Conservation (phyloP, 2,329 filamentous ascomycete species). For the Zymoseptoria ardabiliae region DNA sequence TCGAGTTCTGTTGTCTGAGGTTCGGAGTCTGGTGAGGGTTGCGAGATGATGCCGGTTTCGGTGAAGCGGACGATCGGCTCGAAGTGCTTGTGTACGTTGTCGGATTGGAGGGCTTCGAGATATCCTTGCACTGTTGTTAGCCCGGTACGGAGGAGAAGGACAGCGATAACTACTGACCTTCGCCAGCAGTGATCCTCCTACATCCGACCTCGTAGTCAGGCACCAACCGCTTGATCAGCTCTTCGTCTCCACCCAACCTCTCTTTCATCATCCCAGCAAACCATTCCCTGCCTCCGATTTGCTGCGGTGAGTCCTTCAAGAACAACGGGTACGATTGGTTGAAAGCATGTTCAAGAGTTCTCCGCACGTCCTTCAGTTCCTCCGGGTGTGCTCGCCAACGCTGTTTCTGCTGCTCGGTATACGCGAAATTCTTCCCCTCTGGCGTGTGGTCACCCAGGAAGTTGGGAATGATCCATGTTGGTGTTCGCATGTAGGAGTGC, state of each 20-base stretch:
- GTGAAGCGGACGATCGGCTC: slow-evolving; percentile 8
- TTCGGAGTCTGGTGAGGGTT: slow-evolving; percentile 1
- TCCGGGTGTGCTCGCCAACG: slow-evolving; percentile 6
- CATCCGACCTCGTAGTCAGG: slow-evolving; percentile 12
- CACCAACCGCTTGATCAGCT: slow-evolving; percentile 4
- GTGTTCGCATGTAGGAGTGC: slow-evolving; percentile 44
- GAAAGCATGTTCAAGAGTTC: slow-evolving; percentile 7
- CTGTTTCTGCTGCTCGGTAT: slow-evolving; percentile 7
- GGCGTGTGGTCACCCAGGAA: slow-evolving; percentile 5
- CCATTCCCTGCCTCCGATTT: not conserved
- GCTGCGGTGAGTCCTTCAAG: slow-evolving; percentile 2
- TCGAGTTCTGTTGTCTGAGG: slow-evolving; percentile 29
- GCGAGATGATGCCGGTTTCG: slow-evolving; percentile 4
- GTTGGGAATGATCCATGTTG: slow-evolving; percentile 35
- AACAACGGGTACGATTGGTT: slow-evolving; percentile 7
- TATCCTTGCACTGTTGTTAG: slow-evolving; percentile 1
- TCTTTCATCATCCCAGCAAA: slow-evolving; percentile 6
- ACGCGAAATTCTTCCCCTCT: slow-evolving; percentile 5
- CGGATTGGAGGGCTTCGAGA: slow-evolving; percentile 8
- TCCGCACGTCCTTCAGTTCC: slow-evolving; percentile 6
- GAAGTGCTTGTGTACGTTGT: slow-evolving; percentile 9
- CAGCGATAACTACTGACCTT: not conserved
- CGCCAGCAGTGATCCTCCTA: slow-evolving; percentile 9
- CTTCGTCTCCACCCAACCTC: slow-evolving; percentile 5
- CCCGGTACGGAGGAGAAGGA: not conserved